Evolutionary conservation across 495 filamentous ascomycete genomes (phyloP), one percentile per base, ranked within the genome.

Genomic region (Penicillium cosmopolitanum): DNA sequence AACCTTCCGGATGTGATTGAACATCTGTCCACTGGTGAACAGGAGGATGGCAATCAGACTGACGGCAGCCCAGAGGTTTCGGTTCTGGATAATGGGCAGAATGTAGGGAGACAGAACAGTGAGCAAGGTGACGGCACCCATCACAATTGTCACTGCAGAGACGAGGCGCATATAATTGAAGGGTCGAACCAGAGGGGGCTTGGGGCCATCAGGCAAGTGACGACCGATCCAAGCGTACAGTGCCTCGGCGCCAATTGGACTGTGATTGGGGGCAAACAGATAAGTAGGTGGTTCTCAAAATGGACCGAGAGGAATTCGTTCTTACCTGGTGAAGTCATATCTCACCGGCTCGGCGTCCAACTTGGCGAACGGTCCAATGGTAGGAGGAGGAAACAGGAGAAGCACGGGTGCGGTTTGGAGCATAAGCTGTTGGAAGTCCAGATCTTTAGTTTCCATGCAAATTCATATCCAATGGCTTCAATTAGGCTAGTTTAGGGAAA

Each of bases 11-110:
- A 99, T 99, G 65, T 98, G 95, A 75, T 98, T 98, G 83, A 93
- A 99, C 95, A 99, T 98, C 71, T 98, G 93, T 13, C 96, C 95
- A 62, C 88, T 92, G 35, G 91, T 98, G 78, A 99, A 99, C 34
- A 99, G 79, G 43, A 99, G 85, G 57, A 99, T 92, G 8, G 86
- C 83, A 63, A 99, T 91, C 52, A 99, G 77, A 69, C 90, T 94
- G 62, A 96, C 70, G 28, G 89, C 93, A 34, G 95, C 93, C 96
- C 95, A 99, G 28, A 97, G 75, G 57, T 95, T 97, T 54, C 93
- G 85, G 73, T 90, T 97, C 69, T 92, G 91, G 36, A 98, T 77
- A 55, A 97, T 70, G 28, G 96, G 95, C n/a, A 95, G 70, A 5
- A 97, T 60, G 66, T 92, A 92, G 9, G 92, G 90, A 68, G 86